Evolutionary conservation across 352 stramenopile genomes (phyloP), one percentile per base, ranked within the genome.

Genomic region (Globisporangium camurandrum): DNA sequence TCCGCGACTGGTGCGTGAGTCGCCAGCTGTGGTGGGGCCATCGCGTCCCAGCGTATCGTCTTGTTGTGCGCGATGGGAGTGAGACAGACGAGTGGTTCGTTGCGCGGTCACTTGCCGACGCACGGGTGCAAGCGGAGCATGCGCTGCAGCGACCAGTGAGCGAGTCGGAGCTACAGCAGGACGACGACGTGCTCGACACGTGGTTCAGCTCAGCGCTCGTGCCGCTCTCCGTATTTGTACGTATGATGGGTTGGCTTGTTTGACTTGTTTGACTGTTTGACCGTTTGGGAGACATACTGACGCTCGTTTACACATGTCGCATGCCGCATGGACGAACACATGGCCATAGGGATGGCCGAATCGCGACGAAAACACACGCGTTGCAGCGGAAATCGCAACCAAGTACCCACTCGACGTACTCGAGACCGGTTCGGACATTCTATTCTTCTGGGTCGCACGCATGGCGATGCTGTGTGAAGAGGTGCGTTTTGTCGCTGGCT

Each of bases 401-500:
- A 69, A 64, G 33, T 91, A 90, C 34, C 80, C 83, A 2, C 56
- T 90, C 5, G 62, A 77, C 49, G 51, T 94, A 10, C 86, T 94
- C 73, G 83, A 93, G 51, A 93, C 80, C 1, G 97, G 97, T 14
- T 95, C 96, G 27, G 97, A 99, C 67, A 99, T 99, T 71, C 71
- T 99, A 10, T 99, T 99, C 73, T 99, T 99, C 65, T 99, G 97
- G 97, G 97, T 99, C 39, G 97, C 96, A 14, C 86, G 97, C 38
- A 99, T 99, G 97, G 96, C 98, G 5, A 99, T 99, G 96, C 92
- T 99, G 50, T 97, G 95, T 49, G 81, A 99, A 68, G 86, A 99
- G 74, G 84, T 99, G 42, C 30, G 57, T 33, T 16, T 1, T 46
- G 4, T 1, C 6, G 12, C 8, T 12, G 20, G 14, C 27, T 9